Evolutionary conservation across 495 filamentous ascomycete genomes (phyloP), one percentile per base, ranked within the genome.

Genomic region (Penicillium dipodomyicola): DNA sequence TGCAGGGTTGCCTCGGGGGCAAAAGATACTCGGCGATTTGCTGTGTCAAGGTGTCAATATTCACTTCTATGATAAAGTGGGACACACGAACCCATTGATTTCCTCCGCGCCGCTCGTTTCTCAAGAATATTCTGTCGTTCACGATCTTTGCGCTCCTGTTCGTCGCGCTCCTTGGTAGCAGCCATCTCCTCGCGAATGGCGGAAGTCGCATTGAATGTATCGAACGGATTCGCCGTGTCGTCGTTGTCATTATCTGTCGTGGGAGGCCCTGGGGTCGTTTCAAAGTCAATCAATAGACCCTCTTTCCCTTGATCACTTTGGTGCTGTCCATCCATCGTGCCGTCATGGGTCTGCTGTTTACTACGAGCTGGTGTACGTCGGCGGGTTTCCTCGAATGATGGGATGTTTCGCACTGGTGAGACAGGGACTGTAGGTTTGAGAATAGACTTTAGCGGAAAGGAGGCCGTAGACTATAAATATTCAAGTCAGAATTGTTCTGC

Each of bases 1-100:
- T 99, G 94, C 32, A 99, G 76, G 9, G 94, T 99, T 14, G 94
- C 94, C 72, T 99, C 94, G 2, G 94, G 94, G 5, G 94, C 94
- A 67, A 99, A 99, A 0, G 93, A 97, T 39, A 99, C 94, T 56
- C 94, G 85, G 64, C 95, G 89, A 71, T 94, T 93, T 32, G 90
- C 91, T 80, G 54, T 49, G 43, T 30, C 25, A 35, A 27, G 17
- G 30, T 30, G 52, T 65, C 25, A 65, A 57, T 22, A 27, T 17
- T 19, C 27, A 20, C 10, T 47, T 39, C 32, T 15, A 27, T n/a
- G 4, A 47, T n/a, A 17, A 10, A 22, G 10, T 29, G 30, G 5
- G 15, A 23, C 11, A 29, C 11, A 54, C 66, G 44, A 64, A 85
- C 83, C 83, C 58, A 96, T 82, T 1, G 92, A 97, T 64, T 96